Conservation (phyloP, 2,329 filamentous ascomycete species). For the Furcasterigmium furcatum region DNA sequence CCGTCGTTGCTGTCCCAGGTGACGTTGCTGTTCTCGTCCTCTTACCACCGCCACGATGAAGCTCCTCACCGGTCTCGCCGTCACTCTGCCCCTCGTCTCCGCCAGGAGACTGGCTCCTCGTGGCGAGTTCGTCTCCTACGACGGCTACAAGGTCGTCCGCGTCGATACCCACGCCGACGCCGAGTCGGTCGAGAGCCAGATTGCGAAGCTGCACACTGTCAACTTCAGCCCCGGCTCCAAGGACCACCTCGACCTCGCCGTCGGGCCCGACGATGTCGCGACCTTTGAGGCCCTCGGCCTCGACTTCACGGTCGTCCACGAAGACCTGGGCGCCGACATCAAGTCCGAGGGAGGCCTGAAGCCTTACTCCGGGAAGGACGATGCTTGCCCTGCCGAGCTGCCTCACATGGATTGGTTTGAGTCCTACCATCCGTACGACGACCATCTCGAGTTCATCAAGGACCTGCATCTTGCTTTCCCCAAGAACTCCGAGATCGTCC, state of each 20-base stretch:
- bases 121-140: constrained; percentile 18
- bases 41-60: constrained; percentile 6
- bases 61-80: constrained; percentile 5
- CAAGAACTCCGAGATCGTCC: constrained; percentile 43
- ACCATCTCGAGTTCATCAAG: constrained; percentile 45
- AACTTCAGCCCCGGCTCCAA: constrained; percentile 10
- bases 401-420: constrained; percentile 43
- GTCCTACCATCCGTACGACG: constrained; percentile 47
- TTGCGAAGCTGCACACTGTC: constrained; percentile 17
- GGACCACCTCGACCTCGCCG: constrained; percentile 17
- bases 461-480: constrained; percentile 40
- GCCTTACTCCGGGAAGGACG: constrained; percentile 9
- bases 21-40: no score
- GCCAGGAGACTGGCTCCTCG: constrained; percentile 5
- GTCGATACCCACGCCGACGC: constrained; percentile 39
- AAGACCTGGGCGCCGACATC: constrained; percentile 17
- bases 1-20: no score
- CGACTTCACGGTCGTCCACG: constrained; percentile 13
- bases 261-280: constrained; percentile 17
- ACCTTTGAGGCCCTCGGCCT: constrained; percentile 19
- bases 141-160: constrained; percentile 35
- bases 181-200: constrained; percentile 26
- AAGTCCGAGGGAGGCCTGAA: constrained; percentile 12
- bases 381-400: constrained; percentile 15
- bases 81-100: constrained; percentile 9